Evolutionary conservation across 108 stramenopile genomes (phyloP).

Genomic region (Ochromonas danica): DNA sequence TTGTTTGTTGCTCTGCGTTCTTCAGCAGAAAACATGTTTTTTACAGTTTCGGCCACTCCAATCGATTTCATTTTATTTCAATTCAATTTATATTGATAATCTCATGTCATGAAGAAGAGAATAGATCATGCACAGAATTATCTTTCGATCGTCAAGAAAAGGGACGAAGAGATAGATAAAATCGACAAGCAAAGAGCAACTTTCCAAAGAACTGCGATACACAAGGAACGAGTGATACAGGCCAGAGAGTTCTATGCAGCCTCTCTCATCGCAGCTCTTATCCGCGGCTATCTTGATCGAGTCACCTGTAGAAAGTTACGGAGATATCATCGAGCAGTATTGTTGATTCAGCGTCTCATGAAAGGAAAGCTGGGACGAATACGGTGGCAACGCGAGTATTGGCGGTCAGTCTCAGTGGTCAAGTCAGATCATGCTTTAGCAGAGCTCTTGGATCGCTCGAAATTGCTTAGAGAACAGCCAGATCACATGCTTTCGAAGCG

Average conservation of each 20-base stretch:
- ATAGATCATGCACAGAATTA: no score
- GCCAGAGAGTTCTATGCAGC: conserved; percentile 33
- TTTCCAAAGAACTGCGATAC: no score
- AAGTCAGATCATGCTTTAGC: conserved; percentile 9
- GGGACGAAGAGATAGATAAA: no score
- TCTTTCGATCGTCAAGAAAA: no score
- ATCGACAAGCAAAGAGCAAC: no score
- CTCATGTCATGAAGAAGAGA: no score
- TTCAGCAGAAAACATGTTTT: no score
- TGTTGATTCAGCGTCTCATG: conserved; percentile 14
- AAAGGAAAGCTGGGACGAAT: conserved; percentile 33
- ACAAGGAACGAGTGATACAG: no score
- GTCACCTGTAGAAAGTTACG: background rate
- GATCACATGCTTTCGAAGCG: background rate
- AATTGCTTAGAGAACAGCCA: conserved; percentile 24
- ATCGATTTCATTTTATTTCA: no score
- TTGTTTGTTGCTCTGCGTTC: no score
- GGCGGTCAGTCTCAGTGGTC: conserved; percentile 26
- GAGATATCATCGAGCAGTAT: background rate
- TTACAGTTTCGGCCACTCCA: no score
- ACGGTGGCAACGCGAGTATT: conserved; percentile 27
- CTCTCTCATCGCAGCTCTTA: background rate
- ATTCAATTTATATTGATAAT: no score
- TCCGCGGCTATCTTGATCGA: conserved; percentile 19
- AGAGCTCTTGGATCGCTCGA: conserved; percentile 9